Evolutionary conservation across 306 rosid species (phyloP), one percentile per base, ranked within the genome.

Genomic region (Argentina anserina): DNA sequence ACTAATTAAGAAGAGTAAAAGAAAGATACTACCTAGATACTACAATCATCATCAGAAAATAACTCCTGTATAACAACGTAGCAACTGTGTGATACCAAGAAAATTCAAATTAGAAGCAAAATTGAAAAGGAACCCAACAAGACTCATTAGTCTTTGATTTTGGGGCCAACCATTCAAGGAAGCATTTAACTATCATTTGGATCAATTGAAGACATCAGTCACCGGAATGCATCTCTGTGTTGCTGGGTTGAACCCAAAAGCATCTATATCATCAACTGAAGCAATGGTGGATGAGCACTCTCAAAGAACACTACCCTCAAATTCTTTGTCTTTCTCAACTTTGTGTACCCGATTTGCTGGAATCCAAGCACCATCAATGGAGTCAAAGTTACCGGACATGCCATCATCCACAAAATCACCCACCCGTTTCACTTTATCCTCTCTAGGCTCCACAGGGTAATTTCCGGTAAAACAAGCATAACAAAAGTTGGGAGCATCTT

Each of bases 401-500:
- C 98, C 98, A 87, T 94, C 98, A 69, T 91, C 97, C 21, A 88
- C 82, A 61, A 88, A 94, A 75, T 91, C 97, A 60, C 99, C 99
- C 45, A 90, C 92, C 83, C 90, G 81, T 82, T 94, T 94, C 73
- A 91, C 97, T 66, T 95, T 95, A 12, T 87, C 18, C 49, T 90
- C 97, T 64, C 82, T 87, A 0, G 97, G 99, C 78, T 95, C 97
- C 66, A 94, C 96, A 18, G 99, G 99, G 76, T 91, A 94, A 12
- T 87, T 88, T 47, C 97, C 99, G 18, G 99, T 83, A 79, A 94
- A 94, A 75, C 99, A 95, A 70, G 99, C 97, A 78, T 91, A 88
- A 23, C 99, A 91, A 47, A 73, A 95, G 56, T 79, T 95, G 0
- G 89, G 79, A 45, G 89, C 80, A 0, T 95, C 87, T 26, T 14